Evolutionary conservation across 352 stramenopile genomes (phyloP).

Genomic region (Phytophthora brassicae): DNA sequence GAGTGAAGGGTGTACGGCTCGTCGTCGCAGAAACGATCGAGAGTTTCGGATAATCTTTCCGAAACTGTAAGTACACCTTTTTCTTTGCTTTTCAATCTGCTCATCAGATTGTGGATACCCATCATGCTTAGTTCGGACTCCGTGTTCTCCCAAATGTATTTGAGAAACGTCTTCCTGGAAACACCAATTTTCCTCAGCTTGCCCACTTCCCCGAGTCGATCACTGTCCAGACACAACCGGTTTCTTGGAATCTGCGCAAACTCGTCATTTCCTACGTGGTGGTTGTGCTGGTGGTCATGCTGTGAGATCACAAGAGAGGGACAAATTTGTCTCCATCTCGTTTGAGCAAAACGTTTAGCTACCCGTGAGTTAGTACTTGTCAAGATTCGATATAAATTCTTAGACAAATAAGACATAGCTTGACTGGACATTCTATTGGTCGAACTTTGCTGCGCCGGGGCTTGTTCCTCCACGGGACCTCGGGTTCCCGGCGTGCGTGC

Average conservation of each 20-base stretch:
- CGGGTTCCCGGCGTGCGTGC: no score
- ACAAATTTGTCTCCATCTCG: no score
- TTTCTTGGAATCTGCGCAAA: not conserved
- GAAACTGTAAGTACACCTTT: not conserved
- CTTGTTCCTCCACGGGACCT: no score
- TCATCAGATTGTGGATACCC: constrained; percentile 3
- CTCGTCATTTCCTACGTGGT: not conserved
- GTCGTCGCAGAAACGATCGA: not conserved
- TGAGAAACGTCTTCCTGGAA: not conserved
- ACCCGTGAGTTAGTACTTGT: no score
- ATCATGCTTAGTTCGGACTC: not conserved
- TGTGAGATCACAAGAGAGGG: not conserved
- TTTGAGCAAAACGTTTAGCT: no score
- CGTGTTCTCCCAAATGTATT: not conserved
- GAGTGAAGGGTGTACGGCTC: no score
- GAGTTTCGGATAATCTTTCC: not conserved
- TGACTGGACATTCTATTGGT: no score
- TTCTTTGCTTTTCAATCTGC: not conserved
- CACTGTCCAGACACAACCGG: not conserved
- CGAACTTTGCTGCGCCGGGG: no score
- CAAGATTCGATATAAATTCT: no score
- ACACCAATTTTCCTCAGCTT: not conserved
- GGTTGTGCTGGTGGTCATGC: not conserved
- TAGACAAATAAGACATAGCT: no score
- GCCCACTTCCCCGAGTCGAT: not conserved